A percentile compares a stretch with the other conserved stretches of the same genome.
Evolutionary conservation across 192 early-diverging fungal species (phyloP).

Genomic region (Phlyctochytrium planicorne): DNA sequence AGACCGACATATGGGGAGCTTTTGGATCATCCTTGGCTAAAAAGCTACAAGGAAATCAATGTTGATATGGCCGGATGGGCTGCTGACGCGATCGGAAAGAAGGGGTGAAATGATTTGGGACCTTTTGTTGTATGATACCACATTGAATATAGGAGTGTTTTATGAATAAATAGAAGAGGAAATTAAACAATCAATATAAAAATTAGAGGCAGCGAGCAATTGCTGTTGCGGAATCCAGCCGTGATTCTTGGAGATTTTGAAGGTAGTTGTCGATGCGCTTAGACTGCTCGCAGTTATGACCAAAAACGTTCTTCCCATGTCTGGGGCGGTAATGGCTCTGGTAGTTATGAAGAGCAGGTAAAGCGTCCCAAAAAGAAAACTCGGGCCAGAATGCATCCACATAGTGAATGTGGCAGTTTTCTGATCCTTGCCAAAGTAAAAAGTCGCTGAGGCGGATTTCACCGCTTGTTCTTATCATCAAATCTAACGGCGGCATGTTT

Average conservation of each 20-base stretch:
- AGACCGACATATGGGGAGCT: constrained; percentile 78
- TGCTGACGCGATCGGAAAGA: constrained; percentile 2
- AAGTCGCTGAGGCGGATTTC: constrained; percentile 94
- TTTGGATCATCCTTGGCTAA: constrained; percentile 73
- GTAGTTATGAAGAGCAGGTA: constrained; percentile 78
- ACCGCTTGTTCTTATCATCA: constrained; percentile 92
- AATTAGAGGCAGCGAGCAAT: no score
- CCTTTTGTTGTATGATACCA: no score
- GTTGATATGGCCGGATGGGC: constrained; percentile 91
- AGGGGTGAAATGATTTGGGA: no score
- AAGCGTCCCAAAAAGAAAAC: constrained; percentile 84
- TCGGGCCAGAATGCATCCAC: constrained; percentile 92
- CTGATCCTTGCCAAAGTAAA: constrained; percentile 80
- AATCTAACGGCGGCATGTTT: constrained; percentile 69
- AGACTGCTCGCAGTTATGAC: no score
- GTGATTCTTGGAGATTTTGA: no score
- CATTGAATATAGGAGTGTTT: no score
- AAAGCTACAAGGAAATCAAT: constrained; percentile 52
- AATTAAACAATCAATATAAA: no score
- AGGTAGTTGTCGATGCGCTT: no score
- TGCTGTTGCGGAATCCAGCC: no score
- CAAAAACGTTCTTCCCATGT: no score
- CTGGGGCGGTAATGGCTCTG: constrained; percentile 47
- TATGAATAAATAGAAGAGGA: no score
- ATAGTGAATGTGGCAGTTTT: constrained; percentile 77